A percentile compares a stretch with the other conserved stretches of the same genome.
Conservation (phyloP, 164 flowering plant species). For the Vitis riparia region DNA sequence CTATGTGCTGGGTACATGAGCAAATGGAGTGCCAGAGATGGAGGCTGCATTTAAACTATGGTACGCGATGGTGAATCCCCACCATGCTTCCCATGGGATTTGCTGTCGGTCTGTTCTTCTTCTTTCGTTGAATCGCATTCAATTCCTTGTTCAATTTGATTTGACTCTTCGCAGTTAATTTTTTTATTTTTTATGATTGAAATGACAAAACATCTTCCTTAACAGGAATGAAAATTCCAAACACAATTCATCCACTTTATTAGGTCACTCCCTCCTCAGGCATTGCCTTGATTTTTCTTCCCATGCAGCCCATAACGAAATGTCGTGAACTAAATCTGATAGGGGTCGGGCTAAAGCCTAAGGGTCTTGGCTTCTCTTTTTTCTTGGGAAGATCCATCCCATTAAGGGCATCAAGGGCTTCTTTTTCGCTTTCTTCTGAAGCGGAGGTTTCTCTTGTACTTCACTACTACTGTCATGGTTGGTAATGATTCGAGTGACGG, state of each 20-base stretch:
- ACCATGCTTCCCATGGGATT: constrained; percentile 4
- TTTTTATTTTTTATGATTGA: too few relatives aligned
- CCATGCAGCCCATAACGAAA: too few relatives aligned
- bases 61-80: not conserved
- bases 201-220: too few relatives aligned
- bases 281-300: too few relatives aligned
- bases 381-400: constrained; percentile 53
- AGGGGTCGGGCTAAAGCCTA: not conserved
- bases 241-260: too few relatives aligned
- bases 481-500: constrained; percentile 36
- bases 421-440: constrained; percentile 32
- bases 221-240: too few relatives aligned
- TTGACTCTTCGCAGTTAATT: too few relatives aligned
- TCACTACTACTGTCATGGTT: constrained; percentile 16
- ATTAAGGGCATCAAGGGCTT: constrained; percentile 50
- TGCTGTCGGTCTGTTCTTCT: constrained; percentile 6
- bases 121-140: not conserved
- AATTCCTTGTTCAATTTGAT: not conserved
- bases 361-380: constrained; percentile 35
- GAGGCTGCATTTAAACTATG: not conserved
- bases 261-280: too few relatives aligned
- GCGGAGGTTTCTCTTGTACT: constrained; percentile 22
- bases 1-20: not conserved
- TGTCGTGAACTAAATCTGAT: too few relatives aligned
- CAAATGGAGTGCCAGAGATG: not conserved